Evolutionary conservation across 768 basidiomycete species (phyloP).

Genomic region (Psilocybe subaeruginosa): DNA sequence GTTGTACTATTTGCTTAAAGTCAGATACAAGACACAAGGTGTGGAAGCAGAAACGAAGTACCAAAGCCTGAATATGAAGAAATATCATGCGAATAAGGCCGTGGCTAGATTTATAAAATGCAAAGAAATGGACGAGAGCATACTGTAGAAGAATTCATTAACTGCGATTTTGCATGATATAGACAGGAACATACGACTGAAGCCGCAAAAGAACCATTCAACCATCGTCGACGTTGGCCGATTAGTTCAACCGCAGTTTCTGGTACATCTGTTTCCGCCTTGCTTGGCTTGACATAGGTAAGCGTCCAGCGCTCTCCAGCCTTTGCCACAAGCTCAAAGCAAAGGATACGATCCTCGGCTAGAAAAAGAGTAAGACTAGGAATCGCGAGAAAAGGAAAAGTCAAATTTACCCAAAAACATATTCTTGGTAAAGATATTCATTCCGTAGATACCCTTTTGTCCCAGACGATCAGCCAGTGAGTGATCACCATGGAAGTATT

Average conservation of each 20-base stretch:
- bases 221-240: slow-evolving; percentile 93
- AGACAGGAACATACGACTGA: slow-evolving; percentile 64
- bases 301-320: slow-evolving; percentile 85
- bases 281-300: slow-evolving; percentile 90
- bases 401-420: slow-evolving; percentile 49
- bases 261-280: slow-evolving; percentile 96
- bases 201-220: slow-evolving; percentile 95
- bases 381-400: background rate
- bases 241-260: slow-evolving; percentile 92
- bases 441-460: slow-evolving; percentile 91
- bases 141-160: slow-evolving; percentile 51
- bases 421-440: slow-evolving; percentile 97
- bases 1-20: slow-evolving; percentile 65
- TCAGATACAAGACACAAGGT: background rate
- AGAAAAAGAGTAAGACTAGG: background rate
- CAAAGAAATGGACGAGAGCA: slow-evolving; percentile 91
- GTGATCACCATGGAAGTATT: slow-evolving; percentile 88
- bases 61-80: slow-evolving; percentile 91
- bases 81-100: slow-evolving; percentile 94
- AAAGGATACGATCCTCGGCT: slow-evolving; percentile 96
- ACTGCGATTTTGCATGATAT: slow-evolving; percentile 6
- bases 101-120: slow-evolving; percentile 85
- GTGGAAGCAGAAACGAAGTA: slow-evolving; percentile 38
- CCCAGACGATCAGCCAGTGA: slow-evolving; percentile 91
- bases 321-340: slow-evolving; percentile 96